phyloP scores from a whole-genome alignment of 805 yeast genomes.

The Wickerhamiella hasegawae region DNA sequence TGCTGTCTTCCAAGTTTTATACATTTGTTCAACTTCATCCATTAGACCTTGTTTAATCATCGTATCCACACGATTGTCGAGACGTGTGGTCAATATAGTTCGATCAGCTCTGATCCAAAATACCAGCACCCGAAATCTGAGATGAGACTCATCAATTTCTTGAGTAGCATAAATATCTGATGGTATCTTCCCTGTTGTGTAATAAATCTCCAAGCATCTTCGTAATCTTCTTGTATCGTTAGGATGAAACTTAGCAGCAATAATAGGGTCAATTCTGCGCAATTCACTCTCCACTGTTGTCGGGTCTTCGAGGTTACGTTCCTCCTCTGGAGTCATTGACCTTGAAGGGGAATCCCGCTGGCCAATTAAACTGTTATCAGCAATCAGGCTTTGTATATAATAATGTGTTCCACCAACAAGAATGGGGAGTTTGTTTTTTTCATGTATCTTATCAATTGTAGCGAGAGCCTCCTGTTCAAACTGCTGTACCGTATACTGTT shows the following conservation, averaged over 20 bases:
- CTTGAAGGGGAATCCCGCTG: slow-evolving; percentile 6
- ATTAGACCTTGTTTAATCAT: slow-evolving; percentile 63
- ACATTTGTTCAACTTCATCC: slow-evolving; percentile 42
- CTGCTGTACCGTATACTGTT: slow-evolving; percentile 65
- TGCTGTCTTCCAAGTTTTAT: slow-evolving; percentile 20
- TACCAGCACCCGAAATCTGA: slow-evolving; percentile 28
- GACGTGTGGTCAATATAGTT: slow-evolving; percentile 37
- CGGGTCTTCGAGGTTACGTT: slow-evolving; percentile 30
- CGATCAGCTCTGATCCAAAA: slow-evolving; percentile 73
- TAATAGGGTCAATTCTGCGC: slow-evolving; percentile 43
- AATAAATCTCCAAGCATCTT: slow-evolving; percentile 69
- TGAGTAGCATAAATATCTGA: slow-evolving; percentile 60
- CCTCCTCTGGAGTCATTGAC: slow-evolving; percentile 21
- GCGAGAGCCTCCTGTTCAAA: slow-evolving; percentile 55
- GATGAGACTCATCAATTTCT: slow-evolving; percentile 29
- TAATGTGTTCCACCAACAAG: slow-evolving; percentile 95
- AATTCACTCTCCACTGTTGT: slow-evolving; percentile 30
- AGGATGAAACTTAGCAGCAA: slow-evolving; percentile 79
- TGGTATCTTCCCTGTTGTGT: slow-evolving; percentile 46
- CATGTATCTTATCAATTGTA: slow-evolving; percentile 44
- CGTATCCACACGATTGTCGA: slow-evolving; percentile 67
- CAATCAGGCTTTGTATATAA: slow-evolving; percentile 63
- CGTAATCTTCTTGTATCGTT: slow-evolving; percentile 66
- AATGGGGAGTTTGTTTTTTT: slow-evolving; percentile 61
- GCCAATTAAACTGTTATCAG: slow-evolving; percentile 48